Conservation (phyloP, 306 rosid species). For the Rubus idaeus region DNA sequence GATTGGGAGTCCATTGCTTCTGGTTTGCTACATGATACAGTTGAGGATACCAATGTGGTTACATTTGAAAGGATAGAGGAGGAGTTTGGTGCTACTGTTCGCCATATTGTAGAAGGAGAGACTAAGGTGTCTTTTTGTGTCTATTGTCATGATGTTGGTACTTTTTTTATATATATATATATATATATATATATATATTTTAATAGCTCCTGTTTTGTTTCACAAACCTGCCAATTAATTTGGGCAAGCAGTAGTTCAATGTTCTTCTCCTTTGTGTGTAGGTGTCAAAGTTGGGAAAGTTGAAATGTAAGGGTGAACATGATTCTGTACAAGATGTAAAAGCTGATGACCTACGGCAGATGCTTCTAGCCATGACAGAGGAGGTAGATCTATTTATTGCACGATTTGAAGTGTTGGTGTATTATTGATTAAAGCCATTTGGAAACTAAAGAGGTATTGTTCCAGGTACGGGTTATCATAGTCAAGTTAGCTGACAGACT, state of each 20-base stretch:
- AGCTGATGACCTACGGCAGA: constrained; percentile 95
- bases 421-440: constrained; percentile 27
- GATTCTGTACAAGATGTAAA: constrained; percentile 92
- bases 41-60: constrained; percentile 89
- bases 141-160: constrained; percentile 8
- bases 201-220: constrained; percentile 14
- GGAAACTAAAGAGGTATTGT: constrained; percentile 30
- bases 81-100: constrained; percentile 86
- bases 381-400: constrained; percentile 56
- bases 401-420: constrained; percentile 21
- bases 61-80: constrained; percentile 90
- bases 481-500: constrained; percentile 97
- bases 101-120: constrained; percentile 98
- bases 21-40: constrained; percentile 96
- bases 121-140: constrained; percentile 65
- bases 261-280: constrained; percentile 33
- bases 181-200: constrained; percentile 10
- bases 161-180: background rate
- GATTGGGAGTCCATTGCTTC: constrained; percentile 99
- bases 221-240: constrained; percentile 23
- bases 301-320: constrained; percentile 76
- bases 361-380: constrained; percentile 99
- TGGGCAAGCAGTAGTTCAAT: constrained; percentile 21
- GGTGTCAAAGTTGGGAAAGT: constrained; percentile 96
- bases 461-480: constrained; percentile 96